Conservation (phyloP, 169 alveolate species). For the Babesia caballi region DNA sequence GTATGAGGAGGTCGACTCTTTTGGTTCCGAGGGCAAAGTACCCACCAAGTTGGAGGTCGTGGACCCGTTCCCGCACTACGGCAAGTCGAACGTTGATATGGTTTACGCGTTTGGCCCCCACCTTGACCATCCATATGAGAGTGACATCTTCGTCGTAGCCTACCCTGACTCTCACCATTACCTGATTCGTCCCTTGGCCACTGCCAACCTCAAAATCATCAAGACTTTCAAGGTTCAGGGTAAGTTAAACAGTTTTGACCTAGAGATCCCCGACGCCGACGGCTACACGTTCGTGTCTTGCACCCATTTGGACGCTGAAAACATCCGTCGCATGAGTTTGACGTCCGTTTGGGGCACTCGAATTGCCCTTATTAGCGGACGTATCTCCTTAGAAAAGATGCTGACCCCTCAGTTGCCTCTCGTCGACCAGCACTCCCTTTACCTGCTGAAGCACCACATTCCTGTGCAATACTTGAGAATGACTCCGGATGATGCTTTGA, state of each 20-base stretch:
- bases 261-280: neutral
- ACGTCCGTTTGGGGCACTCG: neutral
- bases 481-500: neutral
- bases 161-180: constrained; percentile 23
- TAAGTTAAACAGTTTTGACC: neutral
- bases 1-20: constrained; percentile 42
- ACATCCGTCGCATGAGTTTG: neutral
- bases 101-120: neutral
- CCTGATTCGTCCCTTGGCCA: constrained; percentile 7
- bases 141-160: neutral
- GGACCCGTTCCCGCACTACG: neutral
- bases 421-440: constrained; percentile 9
- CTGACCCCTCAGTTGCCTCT: neutral
- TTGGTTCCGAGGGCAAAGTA: neutral
- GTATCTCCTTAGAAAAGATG: neutral
- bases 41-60: neutral
- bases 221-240: constrained; percentile 7
- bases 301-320: neutral
- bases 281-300: constrained; percentile 5
- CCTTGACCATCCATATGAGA: neutral
- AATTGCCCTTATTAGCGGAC: neutral
- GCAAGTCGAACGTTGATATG: neutral
- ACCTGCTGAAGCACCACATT: neutral
- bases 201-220: neutral
- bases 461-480: constrained; percentile 1